Conservation (phyloP, 2,329 filamentous ascomycete species). For the Nectriaceae sp. region DNA sequence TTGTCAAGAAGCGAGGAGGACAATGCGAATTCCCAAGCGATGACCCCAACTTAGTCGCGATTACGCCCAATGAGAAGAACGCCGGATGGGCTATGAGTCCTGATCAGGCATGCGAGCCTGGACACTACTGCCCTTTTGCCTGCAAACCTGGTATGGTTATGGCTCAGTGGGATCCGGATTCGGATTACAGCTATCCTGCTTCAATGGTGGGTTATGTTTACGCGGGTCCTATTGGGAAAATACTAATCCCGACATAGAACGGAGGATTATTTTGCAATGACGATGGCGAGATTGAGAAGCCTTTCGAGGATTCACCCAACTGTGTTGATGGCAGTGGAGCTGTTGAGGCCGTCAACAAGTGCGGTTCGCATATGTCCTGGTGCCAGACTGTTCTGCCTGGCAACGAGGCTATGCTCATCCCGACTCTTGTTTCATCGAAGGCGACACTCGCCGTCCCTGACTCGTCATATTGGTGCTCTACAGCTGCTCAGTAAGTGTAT, state of each 20-base stretch:
- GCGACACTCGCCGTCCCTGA: conserved; percentile 71
- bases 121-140: conserved; percentile 74
- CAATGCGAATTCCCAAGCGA: conserved; percentile 65
- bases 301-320: conserved; percentile 67
- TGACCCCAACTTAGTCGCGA: conserved; percentile 64
- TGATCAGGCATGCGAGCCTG: conserved; percentile 67
- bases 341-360: conserved; percentile 67
- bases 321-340: conserved; percentile 70
- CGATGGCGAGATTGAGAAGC: conserved; percentile 66
- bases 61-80: conserved; percentile 66
- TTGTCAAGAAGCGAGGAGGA: conserved; percentile 53
- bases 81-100: conserved; percentile 81
- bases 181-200: conserved; percentile 67
- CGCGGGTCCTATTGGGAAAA: no score
- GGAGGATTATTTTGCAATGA: conserved; percentile 74
- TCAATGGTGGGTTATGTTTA: conserved; percentile 64
- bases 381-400: conserved; percentile 80
- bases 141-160: conserved; percentile 76
- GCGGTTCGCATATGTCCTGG: conserved; percentile 63
- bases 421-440: conserved; percentile 62
- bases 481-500: conserved; percentile 70
- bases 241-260: conserved; percentile 48
- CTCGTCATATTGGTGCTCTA: conserved; percentile 68
- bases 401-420: conserved; percentile 81
- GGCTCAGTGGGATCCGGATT: conserved; percentile 75